phyloP scores from a whole-genome alignment of 306 rosid genomes.

The Lotus japonicus region DNA sequence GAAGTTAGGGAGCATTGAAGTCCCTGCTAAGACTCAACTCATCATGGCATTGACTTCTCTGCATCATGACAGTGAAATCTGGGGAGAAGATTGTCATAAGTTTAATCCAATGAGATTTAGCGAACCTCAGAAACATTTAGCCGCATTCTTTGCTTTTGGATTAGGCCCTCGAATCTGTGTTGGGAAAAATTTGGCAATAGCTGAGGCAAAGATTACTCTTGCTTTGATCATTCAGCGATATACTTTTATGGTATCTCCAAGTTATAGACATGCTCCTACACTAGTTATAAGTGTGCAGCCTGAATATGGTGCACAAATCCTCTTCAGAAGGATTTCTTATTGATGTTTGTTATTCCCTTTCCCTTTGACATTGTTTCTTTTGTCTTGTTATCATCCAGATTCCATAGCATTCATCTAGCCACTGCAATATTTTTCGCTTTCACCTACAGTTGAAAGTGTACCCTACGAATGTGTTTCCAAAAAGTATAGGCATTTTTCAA shows the following conservation, averaged over 20 bases:
- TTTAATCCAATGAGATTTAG: conserved; percentile 60
- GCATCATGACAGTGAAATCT: conserved; percentile 54
- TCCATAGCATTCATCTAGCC: too few relatives aligned
- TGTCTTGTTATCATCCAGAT: too few relatives aligned
- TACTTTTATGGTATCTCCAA: conserved; percentile 25
- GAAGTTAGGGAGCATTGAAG: conserved; percentile 40
- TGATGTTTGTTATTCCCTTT: background rate
- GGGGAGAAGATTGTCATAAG: conserved; percentile 68
- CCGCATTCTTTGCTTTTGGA: conserved; percentile 55
- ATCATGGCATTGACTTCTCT: conserved; percentile 41
- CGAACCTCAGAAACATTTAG: conserved; percentile 54
- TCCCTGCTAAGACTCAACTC: conserved; percentile 58
- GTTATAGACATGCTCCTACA: conserved; percentile 32
- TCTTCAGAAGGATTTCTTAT: conserved; percentile 25
- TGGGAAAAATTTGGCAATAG: conserved; percentile 58
- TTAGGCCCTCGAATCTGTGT: conserved; percentile 54
- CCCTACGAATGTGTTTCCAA: too few relatives aligned
- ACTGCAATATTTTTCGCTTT: too few relatives aligned
- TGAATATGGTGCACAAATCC: conserved; percentile 41
- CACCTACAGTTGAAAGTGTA: too few relatives aligned
- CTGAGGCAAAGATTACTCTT: conserved; percentile 46
- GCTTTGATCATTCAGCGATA: conserved; percentile 28
- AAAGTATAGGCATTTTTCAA: too few relatives aligned
- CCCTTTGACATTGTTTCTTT: too few relatives aligned
- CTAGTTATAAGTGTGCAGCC: conserved; percentile 35